These are phyloP conservation scores for Plasmodium fragile DNA, from an alignment of 169 alveolate genomes.

Conservation along the genomic window DNA sequence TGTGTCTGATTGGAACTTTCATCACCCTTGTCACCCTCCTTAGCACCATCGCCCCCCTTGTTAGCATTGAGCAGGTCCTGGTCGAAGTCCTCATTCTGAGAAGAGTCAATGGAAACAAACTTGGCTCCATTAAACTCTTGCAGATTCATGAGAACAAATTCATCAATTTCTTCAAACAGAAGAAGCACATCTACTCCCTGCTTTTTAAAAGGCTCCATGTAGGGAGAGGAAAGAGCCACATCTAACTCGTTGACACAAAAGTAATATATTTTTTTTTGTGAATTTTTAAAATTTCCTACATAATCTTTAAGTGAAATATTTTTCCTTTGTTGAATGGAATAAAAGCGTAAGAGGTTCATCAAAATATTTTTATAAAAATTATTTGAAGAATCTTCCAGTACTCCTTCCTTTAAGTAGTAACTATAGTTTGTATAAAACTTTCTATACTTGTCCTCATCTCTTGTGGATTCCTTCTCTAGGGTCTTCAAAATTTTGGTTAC, in stretches of 20 bases:
- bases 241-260: slow-evolving; percentile 86
- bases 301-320: slow-evolving; percentile 84
- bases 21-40: slow-evolving; percentile 44
- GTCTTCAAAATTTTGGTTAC: slow-evolving; percentile 93
- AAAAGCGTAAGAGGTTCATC: slow-evolving; percentile 77
- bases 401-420: slow-evolving; percentile 90
- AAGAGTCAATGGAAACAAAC: slow-evolving; percentile 82
- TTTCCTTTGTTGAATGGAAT: slow-evolving; percentile 78
- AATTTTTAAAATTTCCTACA: slow-evolving; percentile 81
- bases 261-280: slow-evolving; percentile 90
- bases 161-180: slow-evolving; percentile 92
- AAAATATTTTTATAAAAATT: slow-evolving; percentile 80
- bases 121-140: slow-evolving; percentile 83
- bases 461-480: slow-evolving; percentile 92
- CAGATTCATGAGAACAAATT: slow-evolving; percentile 89
- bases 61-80: slow-evolving; percentile 79
- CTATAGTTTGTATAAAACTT: slow-evolving; percentile 89
- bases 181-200: slow-evolving; percentile 87
- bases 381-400: slow-evolving; percentile 84
- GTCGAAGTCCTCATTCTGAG: slow-evolving; percentile 75
- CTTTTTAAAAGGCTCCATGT: slow-evolving; percentile 91
- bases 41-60: slow-evolving; percentile 21
- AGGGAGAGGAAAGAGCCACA: slow-evolving; percentile 92
- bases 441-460: slow-evolving; percentile 87
- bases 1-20: slow-evolving; percentile 73